Conservation (phyloP, 1,139 yeast species). For the Geotrichum klebahnii region DNA sequence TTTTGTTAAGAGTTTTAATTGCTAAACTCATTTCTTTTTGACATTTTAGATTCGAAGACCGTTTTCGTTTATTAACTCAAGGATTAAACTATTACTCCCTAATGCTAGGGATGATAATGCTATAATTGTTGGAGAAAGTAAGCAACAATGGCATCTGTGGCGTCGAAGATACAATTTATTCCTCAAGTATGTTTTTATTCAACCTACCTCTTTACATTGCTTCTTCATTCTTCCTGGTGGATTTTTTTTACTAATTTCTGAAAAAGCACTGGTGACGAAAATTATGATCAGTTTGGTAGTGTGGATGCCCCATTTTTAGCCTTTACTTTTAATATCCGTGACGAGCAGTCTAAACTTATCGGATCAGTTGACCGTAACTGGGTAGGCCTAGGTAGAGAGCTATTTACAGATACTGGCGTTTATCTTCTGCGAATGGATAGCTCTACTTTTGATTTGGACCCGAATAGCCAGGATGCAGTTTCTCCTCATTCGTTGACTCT, state of each 20-base stretch:
- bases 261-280: constrained; percentile 33
- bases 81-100: constrained; percentile 69
- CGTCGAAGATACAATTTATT: constrained; percentile 80
- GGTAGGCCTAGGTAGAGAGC: constrained; percentile 90
- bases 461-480: constrained; percentile 34
- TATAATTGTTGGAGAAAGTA: constrained; percentile 73
- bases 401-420: constrained; percentile 92
- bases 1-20: not conserved
- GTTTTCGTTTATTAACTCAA: constrained; percentile 83
- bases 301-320: constrained; percentile 84
- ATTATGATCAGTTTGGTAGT: constrained; percentile 69
- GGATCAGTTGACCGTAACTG: constrained; percentile 87
- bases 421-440: constrained; percentile 84
- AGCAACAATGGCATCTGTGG: constrained; percentile 94
- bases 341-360: constrained; percentile 55
- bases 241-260: constrained; percentile 4
- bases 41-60: constrained; percentile 50
- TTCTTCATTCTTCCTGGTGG: not conserved
- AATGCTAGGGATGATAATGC: constrained; percentile 40
- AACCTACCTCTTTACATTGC: too few relatives aligned
- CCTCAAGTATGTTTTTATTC: constrained; percentile 23
- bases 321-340: constrained; percentile 74
- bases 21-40: not conserved
- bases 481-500: constrained; percentile 48
- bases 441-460: constrained; percentile 44